These are phyloP conservation scores for Bacidia rubella DNA, from an alignment of 495 filamentous ascomycete species.

Conservation along the genomic window DNA sequence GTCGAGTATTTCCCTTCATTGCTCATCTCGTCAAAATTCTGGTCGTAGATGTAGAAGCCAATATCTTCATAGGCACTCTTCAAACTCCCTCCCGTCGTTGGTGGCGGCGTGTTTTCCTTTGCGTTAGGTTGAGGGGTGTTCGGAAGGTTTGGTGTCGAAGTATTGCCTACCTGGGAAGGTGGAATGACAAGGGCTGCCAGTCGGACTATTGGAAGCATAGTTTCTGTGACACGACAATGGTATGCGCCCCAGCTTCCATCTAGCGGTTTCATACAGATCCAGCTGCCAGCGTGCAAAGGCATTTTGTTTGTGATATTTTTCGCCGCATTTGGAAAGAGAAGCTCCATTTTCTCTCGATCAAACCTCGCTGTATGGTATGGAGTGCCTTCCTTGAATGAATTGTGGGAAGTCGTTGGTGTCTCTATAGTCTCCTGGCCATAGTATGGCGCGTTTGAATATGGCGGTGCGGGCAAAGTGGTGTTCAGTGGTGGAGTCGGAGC, in stretches of 20 bases:
- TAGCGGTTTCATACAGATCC: conserved; percentile 36
- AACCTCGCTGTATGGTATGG: conserved; percentile 13
- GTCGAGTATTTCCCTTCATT: conserved; percentile 34
- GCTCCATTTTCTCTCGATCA: conserved; percentile 25
- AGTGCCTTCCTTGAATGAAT: neutral
- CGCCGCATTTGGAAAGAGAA: conserved; percentile 25
- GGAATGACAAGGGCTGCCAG: conserved; percentile 17
- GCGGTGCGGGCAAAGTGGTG: no score
- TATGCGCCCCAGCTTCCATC: conserved; percentile 15
- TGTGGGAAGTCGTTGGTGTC: neutral
- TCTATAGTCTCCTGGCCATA: neutral
- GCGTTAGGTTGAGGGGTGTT: neutral
- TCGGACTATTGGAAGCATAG: conserved; percentile 21
- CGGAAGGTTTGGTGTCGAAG: conserved; percentile 1
- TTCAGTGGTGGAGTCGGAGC: conserved; percentile 42
- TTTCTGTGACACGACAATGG: conserved; percentile 33
- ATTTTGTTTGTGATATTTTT: conserved; percentile 10
- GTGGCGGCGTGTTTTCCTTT: conserved; percentile 13
- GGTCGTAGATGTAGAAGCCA: conserved; percentile 34
- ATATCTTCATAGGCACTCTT: conserved; percentile 17
- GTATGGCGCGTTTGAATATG: neutral
- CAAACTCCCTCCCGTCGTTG: neutral
- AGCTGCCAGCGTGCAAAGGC: conserved; percentile 38
- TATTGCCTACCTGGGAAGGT: neutral
- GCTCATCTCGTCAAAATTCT: conserved; percentile 41